Evolutionary conservation across 2,329 filamentous ascomycete species (phyloP), one percentile per base, ranked within the genome.

Genomic region (Aspergillus phoenicis): DNA sequence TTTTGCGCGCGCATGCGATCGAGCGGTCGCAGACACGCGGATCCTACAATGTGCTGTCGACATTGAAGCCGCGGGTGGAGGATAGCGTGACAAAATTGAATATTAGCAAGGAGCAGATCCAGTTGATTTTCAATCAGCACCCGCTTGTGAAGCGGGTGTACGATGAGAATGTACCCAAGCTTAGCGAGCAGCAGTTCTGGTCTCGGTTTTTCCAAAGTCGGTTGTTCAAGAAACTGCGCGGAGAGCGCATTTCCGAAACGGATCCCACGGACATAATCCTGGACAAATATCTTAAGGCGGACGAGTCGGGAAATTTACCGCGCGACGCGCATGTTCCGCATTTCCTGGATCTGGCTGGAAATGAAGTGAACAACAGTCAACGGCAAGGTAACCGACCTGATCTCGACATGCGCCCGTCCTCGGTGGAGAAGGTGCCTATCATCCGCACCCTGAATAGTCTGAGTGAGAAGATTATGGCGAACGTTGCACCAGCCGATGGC

Each of bases 301-400:
- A 91, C 63, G 90, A 92, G 66, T 77, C 83, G 51, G 77, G 78
- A 26, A 81, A 80, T 13, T 72, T 78, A 0, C 75, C 74, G 41
- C 77, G 79, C 4, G 71, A 88, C 3, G 81, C 88, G 36, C 85
- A 89, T 59, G 87, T 99, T 20, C 93, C 95, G 0, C 88, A 93
- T 69, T 93, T 96, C 65, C 93, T 99, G 68, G 91, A 99, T 73
- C 78, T 99, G 26, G 91, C 94, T 72, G 95, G 90, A 30, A 99
- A 99, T 71, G 95, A 98, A 77, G 91, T 95, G 75, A 94, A 99
- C 70, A 89, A 96, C 75, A 96, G 93, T 68, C 91, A 93, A 57
- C 86, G 89, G 70, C 89, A 85, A 69, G 95, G 95, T 53, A 98
- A 99, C 74, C 84, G 89, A 56, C 92, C 94, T 58, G 93, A 98